Conservation (phyloP, 2,329 filamentous ascomycete species). For the Fusarium algeriense region DNA sequence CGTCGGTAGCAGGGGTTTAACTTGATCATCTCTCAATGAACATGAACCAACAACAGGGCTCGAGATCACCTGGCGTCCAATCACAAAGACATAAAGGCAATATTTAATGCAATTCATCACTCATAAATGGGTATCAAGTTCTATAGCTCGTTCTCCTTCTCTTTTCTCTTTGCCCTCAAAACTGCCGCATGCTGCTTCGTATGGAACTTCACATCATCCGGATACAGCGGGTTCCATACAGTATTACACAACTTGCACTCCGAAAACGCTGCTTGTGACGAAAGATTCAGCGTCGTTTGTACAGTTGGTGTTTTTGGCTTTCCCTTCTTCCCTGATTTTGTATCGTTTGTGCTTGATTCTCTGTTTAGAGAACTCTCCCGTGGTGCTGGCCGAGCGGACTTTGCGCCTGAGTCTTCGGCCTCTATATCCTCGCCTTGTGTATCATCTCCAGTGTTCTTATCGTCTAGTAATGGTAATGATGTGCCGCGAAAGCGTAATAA, state of each 20-base stretch:
- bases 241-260: constrained; percentile 59
- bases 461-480: constrained; percentile 26
- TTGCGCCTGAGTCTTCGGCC: not conserved
- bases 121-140: constrained; percentile 43
- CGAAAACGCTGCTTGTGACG: constrained; percentile 56
- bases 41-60: too few relatives aligned
- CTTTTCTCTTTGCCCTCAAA: constrained; percentile 45
- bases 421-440: not conserved
- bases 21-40: too few relatives aligned
- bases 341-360: constrained; percentile 14
- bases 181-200: constrained; percentile 55
- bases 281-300: constrained; percentile 61
- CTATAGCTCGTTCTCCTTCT: constrained; percentile 41
- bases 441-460: constrained; percentile 5
- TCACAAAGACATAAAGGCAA: too few relatives aligned
- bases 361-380: constrained; percentile 3
- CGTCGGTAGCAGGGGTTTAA: not conserved
- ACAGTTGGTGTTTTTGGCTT: constrained; percentile 47
- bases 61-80: not conserved
- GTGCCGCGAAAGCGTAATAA: constrained; percentile 48
- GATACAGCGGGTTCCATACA: constrained; percentile 59
- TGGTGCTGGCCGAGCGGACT: not conserved
- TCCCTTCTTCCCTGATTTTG: constrained; percentile 32
- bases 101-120: constrained; percentile 8
- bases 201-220: constrained; percentile 59